These are phyloP conservation scores for Fusarium graminum DNA, from an alignment of 2,329 filamentous ascomycete species.

Conservation along the genomic window DNA sequence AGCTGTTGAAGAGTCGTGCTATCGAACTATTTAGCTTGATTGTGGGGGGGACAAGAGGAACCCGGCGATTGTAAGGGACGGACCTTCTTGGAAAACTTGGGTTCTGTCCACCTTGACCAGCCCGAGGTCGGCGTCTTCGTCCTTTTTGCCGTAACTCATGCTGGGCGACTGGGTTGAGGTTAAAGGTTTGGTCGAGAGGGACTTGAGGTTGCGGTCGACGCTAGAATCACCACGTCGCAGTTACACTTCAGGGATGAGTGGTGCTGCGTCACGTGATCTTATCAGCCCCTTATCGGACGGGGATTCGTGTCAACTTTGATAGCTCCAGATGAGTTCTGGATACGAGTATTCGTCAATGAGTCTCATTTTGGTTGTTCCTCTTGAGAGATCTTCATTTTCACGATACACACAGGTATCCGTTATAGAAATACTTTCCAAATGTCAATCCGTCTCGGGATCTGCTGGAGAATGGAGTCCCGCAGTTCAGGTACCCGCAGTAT, in stretches of 20 bases:
- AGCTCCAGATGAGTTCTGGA: neutral
- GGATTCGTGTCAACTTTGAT: conserved; percentile 48
- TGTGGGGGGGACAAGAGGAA: conserved; percentile 48
- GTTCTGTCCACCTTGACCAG: conserved; percentile 98
- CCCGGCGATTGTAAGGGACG: conserved; percentile 53
- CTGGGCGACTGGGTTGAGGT: conserved; percentile 60
- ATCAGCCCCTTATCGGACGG: conserved; percentile 47
- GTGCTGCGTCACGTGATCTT: conserved; percentile 54
- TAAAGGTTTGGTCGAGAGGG: conserved; percentile 51
- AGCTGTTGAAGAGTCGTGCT: conserved; percentile 98
- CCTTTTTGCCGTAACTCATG: conserved; percentile 99
- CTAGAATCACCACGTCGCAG: conserved; percentile 58
- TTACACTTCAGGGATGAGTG: conserved; percentile 50
- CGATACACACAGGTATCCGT: neutral
- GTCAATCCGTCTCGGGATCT: neutral
- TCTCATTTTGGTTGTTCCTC: neutral
- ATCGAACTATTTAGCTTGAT: conserved; percentile 55
- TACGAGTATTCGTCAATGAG: neutral
- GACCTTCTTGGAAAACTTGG: conserved; percentile 98
- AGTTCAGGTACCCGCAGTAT: conserved; percentile 20
- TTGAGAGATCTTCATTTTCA: neutral
- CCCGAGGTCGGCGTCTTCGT: conserved; percentile 94
- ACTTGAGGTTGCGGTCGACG: conserved; percentile 52
- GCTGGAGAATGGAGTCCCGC: conserved; percentile 20
- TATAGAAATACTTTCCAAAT: neutral